Base-by-base conservation (phyloP, 2,329 filamentous ascomycete genomes). In the Xylaria sp. region DNA sequence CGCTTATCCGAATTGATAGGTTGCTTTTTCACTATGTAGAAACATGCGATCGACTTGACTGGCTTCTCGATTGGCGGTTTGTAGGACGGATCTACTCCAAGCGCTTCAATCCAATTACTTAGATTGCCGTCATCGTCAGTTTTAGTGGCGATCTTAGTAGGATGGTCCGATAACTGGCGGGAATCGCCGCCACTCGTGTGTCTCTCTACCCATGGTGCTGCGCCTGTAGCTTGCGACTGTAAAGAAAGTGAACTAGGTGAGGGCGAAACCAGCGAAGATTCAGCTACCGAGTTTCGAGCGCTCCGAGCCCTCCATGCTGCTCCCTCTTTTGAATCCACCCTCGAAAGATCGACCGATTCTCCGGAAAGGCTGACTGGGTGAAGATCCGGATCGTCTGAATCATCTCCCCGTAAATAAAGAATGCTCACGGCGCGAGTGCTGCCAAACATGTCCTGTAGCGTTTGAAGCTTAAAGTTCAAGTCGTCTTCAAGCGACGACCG, bases 51-150 rank as follows among this genome's bases (percentile, higher is more conserved):
- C 79, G 86, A 82, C 79, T 93, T 97, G 23, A 89, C 84, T 9
- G 86, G 83, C 66, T 87, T 88, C 75, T 97, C 93, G 0, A 86
- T 82, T 0, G 94, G 94, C 53, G 96, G 91, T 66, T 91, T 89
- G 78, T 98, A 99, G 1, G 87, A 87, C 18, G 90, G 84, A 78
- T 98, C 96, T n/a, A 98, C 93, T 37, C 93, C 96, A 8, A 97
- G 82, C 0, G 94, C 93, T 78, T 98, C 94, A 71, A 98, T 96
- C 90, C 92, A 97, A 5, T 92, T 92, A 69, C 89, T 91, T 32
- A 94, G 83, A 27, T 87, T 88, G 10, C 91, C 91, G 42, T 88
- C 83, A 25, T 89, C 87, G 62, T 90, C 88, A 0, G 84, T 85
- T 72, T 86, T 85, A 63, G 79, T 85, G 63, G 79, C 80, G 53